A percentile compares a stretch with the other conserved stretches of the same genome.
Conservation (phyloP, 495 filamentous ascomycete genomes). For the Neurospora sp. region DNA sequence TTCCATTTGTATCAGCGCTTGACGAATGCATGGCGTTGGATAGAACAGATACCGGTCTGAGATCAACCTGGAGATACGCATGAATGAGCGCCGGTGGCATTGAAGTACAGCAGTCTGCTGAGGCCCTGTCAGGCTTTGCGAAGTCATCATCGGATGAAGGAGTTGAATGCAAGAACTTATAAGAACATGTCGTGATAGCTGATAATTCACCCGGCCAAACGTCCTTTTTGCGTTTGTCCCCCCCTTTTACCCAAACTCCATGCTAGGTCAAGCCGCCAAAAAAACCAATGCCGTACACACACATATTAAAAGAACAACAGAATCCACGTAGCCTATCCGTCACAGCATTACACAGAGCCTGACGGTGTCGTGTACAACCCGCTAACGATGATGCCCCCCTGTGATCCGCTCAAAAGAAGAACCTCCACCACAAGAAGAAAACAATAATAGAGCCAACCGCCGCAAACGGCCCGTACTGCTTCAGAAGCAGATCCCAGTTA, state of each 20-base stretch:
- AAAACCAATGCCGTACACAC: not conserved
- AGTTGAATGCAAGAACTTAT: not conserved
- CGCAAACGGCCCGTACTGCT: slow-evolving; percentile 91
- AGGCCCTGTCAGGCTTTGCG: not conserved
- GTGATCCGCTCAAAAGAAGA: slow-evolving; percentile 63
- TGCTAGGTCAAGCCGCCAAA: slow-evolving; percentile 7
- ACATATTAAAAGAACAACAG: not conserved
- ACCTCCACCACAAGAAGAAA: slow-evolving; percentile 83
- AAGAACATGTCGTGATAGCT: not conserved
- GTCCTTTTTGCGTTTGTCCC: not conserved
- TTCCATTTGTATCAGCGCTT: not conserved
- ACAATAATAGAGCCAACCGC: slow-evolving; percentile 69
- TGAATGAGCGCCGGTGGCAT: not conserved
- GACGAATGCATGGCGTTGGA: not conserved
- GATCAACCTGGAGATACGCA: not conserved
- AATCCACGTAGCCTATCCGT: not conserved
- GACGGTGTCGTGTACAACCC: not conserved
- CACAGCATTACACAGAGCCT: not conserved
- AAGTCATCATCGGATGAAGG: not conserved
- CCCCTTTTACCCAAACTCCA: slow-evolving; percentile 5
- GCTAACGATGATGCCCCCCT: not conserved
- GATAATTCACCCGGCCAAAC: not conserved
- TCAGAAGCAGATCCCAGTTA: slow-evolving; percentile 94
- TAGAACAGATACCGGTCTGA: not conserved
- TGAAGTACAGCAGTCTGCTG: not conserved